phyloP scores from a whole-genome alignment of 768 basidiomycete species.

The Rhodotorula diobovata region DNA sequence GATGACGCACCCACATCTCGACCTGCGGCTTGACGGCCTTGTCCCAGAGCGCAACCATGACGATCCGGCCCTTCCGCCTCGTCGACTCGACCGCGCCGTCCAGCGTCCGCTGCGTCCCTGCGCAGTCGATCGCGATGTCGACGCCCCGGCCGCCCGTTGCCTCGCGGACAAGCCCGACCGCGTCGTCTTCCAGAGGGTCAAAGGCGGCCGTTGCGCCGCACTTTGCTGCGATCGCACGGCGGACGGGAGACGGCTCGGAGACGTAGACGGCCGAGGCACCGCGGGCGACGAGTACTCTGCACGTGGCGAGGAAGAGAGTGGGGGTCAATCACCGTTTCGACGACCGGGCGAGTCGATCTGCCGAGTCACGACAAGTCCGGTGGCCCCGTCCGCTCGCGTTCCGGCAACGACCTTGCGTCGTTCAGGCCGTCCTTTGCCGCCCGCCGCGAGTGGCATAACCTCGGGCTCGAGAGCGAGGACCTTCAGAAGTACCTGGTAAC shows the following conservation, averaged over 20 bases:
- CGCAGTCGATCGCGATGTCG: slow-evolving; percentile 55
- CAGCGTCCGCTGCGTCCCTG: slow-evolving; percentile 52
- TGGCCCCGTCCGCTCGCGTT: too few species aligned
- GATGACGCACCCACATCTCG: slow-evolving; percentile 43
- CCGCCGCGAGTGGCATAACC: too few species aligned
- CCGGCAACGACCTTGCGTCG: too few species aligned
- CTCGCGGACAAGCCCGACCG: slow-evolving; percentile 44
- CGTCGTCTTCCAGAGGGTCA: slow-evolving; percentile 48
- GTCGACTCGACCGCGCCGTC: slow-evolving; percentile 50
- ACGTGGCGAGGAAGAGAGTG: background rate
- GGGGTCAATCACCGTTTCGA: too few species aligned
- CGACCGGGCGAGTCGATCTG: too few species aligned
- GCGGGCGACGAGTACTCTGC: slow-evolving; percentile 49
- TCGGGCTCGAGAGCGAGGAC: too few species aligned
- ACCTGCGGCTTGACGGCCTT: slow-evolving; percentile 46
- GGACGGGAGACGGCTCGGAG: slow-evolving; percentile 51
- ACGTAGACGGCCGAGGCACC: slow-evolving; percentile 47
- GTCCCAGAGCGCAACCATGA: slow-evolving; percentile 53
- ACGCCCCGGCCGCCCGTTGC: slow-evolving; percentile 48
- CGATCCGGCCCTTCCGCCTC: slow-evolving; percentile 49
- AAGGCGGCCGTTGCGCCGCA: slow-evolving; percentile 50
- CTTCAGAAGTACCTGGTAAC: background rate
- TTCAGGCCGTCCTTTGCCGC: too few species aligned
- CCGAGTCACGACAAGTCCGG: too few species aligned
- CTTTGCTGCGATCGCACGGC: slow-evolving; percentile 49